Percentiles rank a stretch among this genome's conserved stretches.
Evolutionary conservation across 306 rosid species (phyloP).

Genomic region (Dryas drummondii): DNA sequence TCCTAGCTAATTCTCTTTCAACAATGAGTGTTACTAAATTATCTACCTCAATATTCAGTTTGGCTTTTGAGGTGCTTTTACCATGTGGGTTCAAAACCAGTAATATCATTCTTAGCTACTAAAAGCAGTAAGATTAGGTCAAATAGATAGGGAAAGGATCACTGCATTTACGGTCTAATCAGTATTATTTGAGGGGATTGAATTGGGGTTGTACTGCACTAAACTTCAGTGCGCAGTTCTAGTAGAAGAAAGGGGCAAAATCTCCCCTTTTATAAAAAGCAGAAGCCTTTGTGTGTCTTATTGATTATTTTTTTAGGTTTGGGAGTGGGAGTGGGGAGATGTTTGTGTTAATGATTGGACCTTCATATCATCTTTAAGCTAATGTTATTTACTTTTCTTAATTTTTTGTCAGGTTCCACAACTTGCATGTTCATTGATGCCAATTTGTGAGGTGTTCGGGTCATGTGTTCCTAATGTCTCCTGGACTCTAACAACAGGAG

Average conservation of each 20-base stretch:
- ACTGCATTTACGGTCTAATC: not conserved
- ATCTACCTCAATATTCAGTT: not conserved
- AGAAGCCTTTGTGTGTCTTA: not conserved
- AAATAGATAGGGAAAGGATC: not conserved
- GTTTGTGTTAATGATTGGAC: not conserved
- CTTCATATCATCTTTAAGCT: not conserved
- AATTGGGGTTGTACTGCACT: not conserved
- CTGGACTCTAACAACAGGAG: slow-evolving; percentile 71
- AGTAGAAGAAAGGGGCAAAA: not conserved
- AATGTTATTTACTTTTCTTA: slow-evolving; percentile 19
- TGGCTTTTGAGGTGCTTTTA: slow-evolving; percentile 2
- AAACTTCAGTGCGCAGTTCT: not conserved
- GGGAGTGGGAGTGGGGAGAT: not conserved
- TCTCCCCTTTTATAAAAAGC: not conserved
- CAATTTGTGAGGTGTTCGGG: slow-evolving; percentile 97
- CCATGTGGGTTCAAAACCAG: not conserved
- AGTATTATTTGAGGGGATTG: not conserved
- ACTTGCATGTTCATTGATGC: slow-evolving; percentile 96
- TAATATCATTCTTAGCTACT: not conserved
- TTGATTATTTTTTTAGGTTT: not conserved
- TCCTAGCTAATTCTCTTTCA: not conserved
- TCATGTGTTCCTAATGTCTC: slow-evolving; percentile 82
- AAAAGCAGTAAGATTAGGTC: not conserved
- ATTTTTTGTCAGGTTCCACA: slow-evolving; percentile 78
- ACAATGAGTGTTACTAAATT: not conserved